Conservation (phyloP, 768 basidiomycete species). For the Pholiota microspora region DNA sequence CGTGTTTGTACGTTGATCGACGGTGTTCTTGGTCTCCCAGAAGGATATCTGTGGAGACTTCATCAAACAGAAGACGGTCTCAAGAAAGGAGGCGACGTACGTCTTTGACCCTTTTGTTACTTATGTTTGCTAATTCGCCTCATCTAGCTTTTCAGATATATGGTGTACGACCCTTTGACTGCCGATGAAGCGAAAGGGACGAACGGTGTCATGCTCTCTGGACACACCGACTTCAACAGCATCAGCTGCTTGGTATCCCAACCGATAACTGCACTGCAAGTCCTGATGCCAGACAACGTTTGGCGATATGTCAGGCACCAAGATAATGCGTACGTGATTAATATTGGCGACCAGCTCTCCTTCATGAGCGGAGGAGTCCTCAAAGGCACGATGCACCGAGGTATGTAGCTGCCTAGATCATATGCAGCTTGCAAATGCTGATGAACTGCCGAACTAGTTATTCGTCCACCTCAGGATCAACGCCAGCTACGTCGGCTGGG, state of each 20-base stretch:
- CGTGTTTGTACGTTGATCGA: conserved; percentile 29
- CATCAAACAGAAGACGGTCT: conserved; percentile 24
- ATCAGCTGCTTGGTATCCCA: conserved; percentile 32
- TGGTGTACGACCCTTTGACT: conserved; percentile 34
- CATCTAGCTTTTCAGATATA: conserved; percentile 28
- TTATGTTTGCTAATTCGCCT: not conserved
- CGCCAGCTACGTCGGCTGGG: conserved; percentile 26
- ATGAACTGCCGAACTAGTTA: conserved; percentile 18
- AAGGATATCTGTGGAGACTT: conserved; percentile 31
- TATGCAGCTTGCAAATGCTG: not conserved
- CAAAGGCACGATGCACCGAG: conserved; percentile 35
- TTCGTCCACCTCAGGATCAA: conserved; percentile 32
- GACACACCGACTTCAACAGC: conserved; percentile 33
- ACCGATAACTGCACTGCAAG: conserved; percentile 32
- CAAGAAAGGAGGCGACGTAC: conserved; percentile 29
- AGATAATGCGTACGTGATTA: conserved; percentile 31
- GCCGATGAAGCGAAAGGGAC: conserved; percentile 26
- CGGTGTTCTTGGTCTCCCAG: conserved; percentile 27
- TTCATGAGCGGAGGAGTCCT: conserved; percentile 33
- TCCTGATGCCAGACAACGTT: conserved; percentile 33
- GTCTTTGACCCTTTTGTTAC: not conserved
- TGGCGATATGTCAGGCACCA: conserved; percentile 35
- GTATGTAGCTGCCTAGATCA: conserved; percentile 9
- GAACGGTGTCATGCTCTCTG: conserved; percentile 34
- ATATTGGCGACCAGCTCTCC: conserved; percentile 33